Conservation (phyloP, 83 land plant species). For the Thuja plicata region DNA sequence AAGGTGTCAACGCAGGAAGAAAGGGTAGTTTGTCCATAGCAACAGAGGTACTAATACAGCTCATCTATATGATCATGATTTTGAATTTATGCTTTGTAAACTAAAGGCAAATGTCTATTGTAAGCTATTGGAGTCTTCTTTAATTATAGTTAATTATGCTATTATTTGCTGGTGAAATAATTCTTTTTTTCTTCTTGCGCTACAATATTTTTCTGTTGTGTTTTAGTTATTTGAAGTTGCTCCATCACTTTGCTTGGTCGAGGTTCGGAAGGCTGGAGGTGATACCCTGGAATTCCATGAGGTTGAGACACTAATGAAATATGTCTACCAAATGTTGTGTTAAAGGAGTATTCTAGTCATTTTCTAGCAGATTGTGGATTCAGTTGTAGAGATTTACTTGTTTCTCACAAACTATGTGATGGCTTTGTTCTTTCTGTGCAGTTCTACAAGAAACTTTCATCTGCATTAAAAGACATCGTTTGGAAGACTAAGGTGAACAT, state of each 20-base stretch:
- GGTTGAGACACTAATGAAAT: conserved; percentile 27
- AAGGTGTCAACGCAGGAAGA: conserved; percentile 75
- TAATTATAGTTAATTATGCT: not conserved
- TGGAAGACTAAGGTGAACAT: conserved; percentile 65
- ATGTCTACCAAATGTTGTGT: not conserved
- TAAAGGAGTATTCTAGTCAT: not conserved
- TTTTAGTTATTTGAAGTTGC: conserved; percentile 94
- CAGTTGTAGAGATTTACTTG: not conserved
- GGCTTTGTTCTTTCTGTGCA: conserved; percentile 26
- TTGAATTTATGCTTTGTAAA: not conserved
- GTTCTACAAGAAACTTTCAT: conserved; percentile 83
- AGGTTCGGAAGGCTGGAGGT: conserved; percentile 86
- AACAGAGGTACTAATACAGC: conserved; percentile 58
- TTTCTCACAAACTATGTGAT: not conserved
- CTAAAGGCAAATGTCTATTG: not conserved
- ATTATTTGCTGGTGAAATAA: not conserved
- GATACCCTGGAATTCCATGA: conserved; percentile 95
- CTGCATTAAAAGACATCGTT: conserved; percentile 84
- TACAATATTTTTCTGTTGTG: not conserved
- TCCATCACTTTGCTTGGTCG: conserved; percentile 93
- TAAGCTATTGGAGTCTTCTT: not conserved
- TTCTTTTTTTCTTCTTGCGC: not conserved
- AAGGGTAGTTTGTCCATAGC: conserved; percentile 89
- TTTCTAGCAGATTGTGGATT: conserved; percentile 5
- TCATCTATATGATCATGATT: not conserved